Percentiles rank a stretch among this genome's conserved stretches.
phyloP scores from a whole-genome alignment of 2,329 filamentous ascomycete species.

The Erysiphe pulchra region DNA sequence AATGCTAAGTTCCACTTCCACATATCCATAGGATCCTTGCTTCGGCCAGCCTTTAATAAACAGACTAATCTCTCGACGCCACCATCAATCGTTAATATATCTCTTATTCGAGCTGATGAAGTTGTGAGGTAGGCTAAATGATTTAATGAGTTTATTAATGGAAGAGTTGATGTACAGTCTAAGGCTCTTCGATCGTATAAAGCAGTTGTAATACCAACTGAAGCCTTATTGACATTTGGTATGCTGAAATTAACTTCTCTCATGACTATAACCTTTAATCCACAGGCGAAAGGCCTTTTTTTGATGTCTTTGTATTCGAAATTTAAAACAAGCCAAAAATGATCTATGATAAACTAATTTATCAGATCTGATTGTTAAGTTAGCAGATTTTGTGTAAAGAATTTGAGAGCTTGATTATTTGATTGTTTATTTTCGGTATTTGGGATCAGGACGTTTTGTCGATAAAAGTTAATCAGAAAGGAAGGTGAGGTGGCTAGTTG shows the following conservation, averaged over 20 bases:
- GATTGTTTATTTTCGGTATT: no score
- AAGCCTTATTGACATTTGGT: constrained; percentile 97
- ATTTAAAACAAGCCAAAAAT: no score
- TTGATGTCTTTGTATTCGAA: no score
- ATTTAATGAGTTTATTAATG: constrained; percentile 95
- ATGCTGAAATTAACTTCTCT: constrained; percentile 99
- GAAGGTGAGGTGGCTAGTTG: no score
- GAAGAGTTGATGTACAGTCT: constrained; percentile 92
- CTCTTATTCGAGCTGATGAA: constrained; percentile 85
- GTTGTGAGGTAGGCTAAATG: constrained; percentile 96
- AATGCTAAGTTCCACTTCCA: constrained; percentile 99
- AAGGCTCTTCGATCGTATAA: constrained; percentile 92
- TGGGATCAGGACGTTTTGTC: no score
- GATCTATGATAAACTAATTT: no score
- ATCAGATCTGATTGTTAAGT: no score
- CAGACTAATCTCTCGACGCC: constrained; percentile 90
- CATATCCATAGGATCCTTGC: constrained; percentile 98
- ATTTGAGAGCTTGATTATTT: no score
- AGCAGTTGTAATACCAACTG: constrained; percentile 92
- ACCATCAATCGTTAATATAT: constrained; percentile 95
- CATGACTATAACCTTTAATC: constrained; percentile 31
- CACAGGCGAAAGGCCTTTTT: no score
- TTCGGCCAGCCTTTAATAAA: constrained; percentile 91
- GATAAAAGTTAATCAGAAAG: no score
- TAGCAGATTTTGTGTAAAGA: no score